These are phyloP conservation scores for Clonostachys solani DNA, from an alignment of 2,329 filamentous ascomycete species.

Conservation along the genomic window DNA sequence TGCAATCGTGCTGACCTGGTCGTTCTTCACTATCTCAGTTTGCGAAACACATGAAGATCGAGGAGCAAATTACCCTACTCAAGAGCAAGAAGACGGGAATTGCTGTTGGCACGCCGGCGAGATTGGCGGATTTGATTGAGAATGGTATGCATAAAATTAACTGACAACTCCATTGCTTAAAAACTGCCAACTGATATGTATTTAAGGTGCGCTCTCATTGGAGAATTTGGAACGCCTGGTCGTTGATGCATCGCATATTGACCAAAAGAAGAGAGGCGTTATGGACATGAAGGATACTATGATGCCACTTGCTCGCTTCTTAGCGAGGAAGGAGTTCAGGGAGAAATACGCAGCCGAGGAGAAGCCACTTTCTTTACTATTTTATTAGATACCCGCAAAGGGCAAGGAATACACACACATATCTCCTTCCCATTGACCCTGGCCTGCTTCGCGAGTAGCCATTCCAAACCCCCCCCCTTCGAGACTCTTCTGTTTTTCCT, in stretches of 20 bases:
- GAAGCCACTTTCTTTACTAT: conserved; percentile 56
- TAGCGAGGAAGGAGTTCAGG: conserved; percentile 68
- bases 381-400: conserved; percentile 47
- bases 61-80: conserved; percentile 77
- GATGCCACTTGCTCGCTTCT: conserved; percentile 71
- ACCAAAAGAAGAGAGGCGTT: conserved; percentile 89
- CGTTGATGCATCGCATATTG: conserved; percentile 87
- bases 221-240: conserved; percentile 73
- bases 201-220: conserved; percentile 60
- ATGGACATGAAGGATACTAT: conserved; percentile 95
- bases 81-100: conserved; percentile 70
- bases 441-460: too few species aligned
- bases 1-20: conserved; percentile 4
- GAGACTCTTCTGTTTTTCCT: background rate
- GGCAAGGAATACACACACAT: background rate
- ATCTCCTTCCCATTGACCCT: too few species aligned
- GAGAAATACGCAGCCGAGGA: conserved; percentile 61
- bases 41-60: conserved; percentile 95
- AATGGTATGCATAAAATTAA: conserved; percentile 48
- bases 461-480: too few species aligned
- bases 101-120: conserved; percentile 83
- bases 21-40: conserved; percentile 44
- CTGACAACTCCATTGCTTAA: conserved; percentile 11
- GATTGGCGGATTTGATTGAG: conserved; percentile 78
- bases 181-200: too few species aligned